Conservation (phyloP, 2,329 filamentous ascomycete species). For the Botryosphaeria dothidea region DNA sequence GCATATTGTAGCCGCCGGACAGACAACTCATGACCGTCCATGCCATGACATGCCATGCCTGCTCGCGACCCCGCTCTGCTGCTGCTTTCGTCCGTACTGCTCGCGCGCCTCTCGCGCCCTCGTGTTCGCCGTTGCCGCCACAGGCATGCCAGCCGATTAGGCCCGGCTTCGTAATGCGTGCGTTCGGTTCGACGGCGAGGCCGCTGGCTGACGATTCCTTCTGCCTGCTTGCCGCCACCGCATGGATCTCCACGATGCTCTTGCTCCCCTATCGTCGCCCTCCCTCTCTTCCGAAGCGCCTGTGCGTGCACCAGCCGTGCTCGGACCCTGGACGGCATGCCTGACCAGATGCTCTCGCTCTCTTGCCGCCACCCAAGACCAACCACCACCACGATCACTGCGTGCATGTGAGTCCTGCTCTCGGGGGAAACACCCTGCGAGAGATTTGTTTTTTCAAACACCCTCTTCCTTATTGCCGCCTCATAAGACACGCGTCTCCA, state of each 20-base stretch:
- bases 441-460: neutral
- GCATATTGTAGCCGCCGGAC: neutral
- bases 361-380: neutral
- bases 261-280: neutral
- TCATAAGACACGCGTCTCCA: neutral
- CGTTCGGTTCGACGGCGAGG: neutral
- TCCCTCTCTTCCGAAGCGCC: neutral
- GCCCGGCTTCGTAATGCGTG: neutral
- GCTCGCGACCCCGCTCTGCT: neutral
- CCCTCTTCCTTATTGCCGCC: neutral
- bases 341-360: neutral
- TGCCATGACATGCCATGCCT: neutral
- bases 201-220: neutral
- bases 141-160: neutral
- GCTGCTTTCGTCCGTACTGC: neutral
- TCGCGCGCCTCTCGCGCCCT: neutral
- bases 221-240: neutral
- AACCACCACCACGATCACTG: neutral
- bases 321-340: neutral
- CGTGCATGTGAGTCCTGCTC: neutral
- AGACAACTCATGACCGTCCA: neutral
- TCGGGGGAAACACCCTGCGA: neutral
- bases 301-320: neutral
- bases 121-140: neutral
- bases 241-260: neutral